Evolutionary conservation across 768 basidiomycete genomes (phyloP), one percentile per base, ranked within the genome.

Genomic region (Tubosaeta sp.): DNA sequence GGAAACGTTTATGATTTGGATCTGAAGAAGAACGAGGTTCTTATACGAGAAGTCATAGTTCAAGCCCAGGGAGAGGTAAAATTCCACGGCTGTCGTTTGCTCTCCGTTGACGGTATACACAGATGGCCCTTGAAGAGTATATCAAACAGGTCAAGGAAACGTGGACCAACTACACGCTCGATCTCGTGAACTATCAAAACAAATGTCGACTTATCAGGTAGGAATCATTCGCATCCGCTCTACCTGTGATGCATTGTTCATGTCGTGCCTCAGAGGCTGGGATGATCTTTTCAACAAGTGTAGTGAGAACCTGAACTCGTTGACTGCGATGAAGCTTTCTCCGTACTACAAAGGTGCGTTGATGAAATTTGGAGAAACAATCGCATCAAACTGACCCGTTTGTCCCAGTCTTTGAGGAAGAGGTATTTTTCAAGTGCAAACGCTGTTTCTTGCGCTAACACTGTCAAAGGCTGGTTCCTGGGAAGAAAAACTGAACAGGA

Each of bases 1-100:
- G 97, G 97, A 5, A 83, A 95, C 66, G 94, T 98, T 2, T 99
- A 98, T 65, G 97, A 98, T 62, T 74, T 99, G 71, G 97, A 98
- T 69, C 74, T 98, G 60, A 95, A 93, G 76, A 85, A 81, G 70
- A 98, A 98, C 68, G 97, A 99, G 72, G 72, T 71, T 14, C 62
- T 85, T 32, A 95, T 99, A 72, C 94, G 92, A 65, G 95, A 97
- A 59, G 90, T 97, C 54, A 95, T 98, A 60, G 76, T 91, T 34
- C 97, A 98, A 73, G 97, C 97, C 14, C 94, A 97, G 65, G 97
- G 97, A 71, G 97, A 99, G 80, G 91, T 91, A 49, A 26, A 5
- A 19, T 31, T 72, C 52, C 43, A 39, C 9, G 26, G 29, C 29
- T 34, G 31, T 33, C 31, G 27, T 14, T 19, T 35, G 10, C n/a